These are phyloP conservation scores for Candida buenavistaensis DNA, from an alignment of 1,139 yeast genomes.

Conservation along the genomic window DNA sequence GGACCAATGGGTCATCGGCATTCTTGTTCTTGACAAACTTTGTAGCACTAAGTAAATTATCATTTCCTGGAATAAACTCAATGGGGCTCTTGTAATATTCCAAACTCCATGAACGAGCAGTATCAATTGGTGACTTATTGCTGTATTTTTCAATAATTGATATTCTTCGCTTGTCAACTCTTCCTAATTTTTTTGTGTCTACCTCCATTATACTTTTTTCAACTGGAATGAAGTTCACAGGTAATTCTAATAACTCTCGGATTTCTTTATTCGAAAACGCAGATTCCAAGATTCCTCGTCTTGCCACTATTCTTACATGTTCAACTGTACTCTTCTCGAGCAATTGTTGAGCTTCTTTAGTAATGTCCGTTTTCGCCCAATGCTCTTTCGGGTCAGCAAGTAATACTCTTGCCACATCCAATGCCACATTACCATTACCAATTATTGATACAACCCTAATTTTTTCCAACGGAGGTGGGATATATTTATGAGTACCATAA, in stretches of 20 bases:
- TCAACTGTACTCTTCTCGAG: slow-evolving; percentile 56
- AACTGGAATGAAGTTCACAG: slow-evolving; percentile 55
- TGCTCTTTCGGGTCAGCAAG: slow-evolving; percentile 55
- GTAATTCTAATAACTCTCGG: slow-evolving; percentile 74
- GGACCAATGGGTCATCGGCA: slow-evolving; percentile 29
- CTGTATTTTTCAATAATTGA: slow-evolving; percentile 60
- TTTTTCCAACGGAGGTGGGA: slow-evolving; percentile 55
- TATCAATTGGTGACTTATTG: slow-evolving; percentile 18
- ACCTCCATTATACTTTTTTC: slow-evolving; percentile 43
- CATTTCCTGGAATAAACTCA: slow-evolving; percentile 40
- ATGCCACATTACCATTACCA: slow-evolving; percentile 98
- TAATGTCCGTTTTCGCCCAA: slow-evolving; percentile 75
- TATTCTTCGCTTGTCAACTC: slow-evolving; percentile 71
- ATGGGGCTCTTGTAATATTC: slow-evolving; percentile 71
- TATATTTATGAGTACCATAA: slow-evolving; percentile 27
- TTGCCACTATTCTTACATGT: slow-evolving; percentile 71
- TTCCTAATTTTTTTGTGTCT: slow-evolving; percentile 44
- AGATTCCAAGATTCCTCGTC: slow-evolving; percentile 80
- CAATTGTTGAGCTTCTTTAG: slow-evolving; percentile 55
- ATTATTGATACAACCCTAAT: slow-evolving; percentile 71
- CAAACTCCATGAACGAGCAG: slow-evolving; percentile 54
- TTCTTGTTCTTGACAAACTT: slow-evolving; percentile 50
- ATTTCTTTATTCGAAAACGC: slow-evolving; percentile 93
- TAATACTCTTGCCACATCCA: slow-evolving; percentile 83
- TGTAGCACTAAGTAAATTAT: slow-evolving; percentile 46